These are phyloP conservation scores for Nannochloropsis salina DNA, from an alignment of 108 stramenopile genomes.

Conservation along the genomic window DNA sequence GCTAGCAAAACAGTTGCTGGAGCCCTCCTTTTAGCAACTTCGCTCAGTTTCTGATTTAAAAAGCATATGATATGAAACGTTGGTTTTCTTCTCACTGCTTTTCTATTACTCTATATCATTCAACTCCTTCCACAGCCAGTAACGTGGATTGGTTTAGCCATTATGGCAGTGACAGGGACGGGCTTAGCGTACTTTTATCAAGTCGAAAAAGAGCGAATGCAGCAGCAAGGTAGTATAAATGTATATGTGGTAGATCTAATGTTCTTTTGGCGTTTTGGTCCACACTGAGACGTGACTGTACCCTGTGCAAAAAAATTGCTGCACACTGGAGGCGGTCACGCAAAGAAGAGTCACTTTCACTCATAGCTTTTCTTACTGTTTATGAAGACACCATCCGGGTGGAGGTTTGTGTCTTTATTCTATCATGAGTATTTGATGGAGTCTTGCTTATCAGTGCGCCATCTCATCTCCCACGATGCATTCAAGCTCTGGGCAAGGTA, in stretches of 20 bases:
- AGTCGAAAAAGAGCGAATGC: slow-evolving; percentile 47
- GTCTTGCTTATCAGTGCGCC: neutral
- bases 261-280: too few relatives aligned
- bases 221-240: slow-evolving; percentile 35
- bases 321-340: neutral
- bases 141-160: slow-evolving; percentile 50
- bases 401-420: neutral
- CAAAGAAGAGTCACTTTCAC: neutral
- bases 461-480: neutral
- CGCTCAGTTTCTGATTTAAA: too few relatives aligned
- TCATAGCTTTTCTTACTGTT: neutral
- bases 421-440: neutral
- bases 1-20: too few relatives aligned
- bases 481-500: slow-evolving; percentile 15
- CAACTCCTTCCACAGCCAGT: slow-evolving; percentile 26
- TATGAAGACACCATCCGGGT: neutral
- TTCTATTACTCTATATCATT: too few relatives aligned
- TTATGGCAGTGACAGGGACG: slow-evolving; percentile 41
- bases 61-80: too few relatives aligned
- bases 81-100: too few relatives aligned
- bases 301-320: neutral
- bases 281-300: too few relatives aligned
- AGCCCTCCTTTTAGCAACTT: too few relatives aligned
- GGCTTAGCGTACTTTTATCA: slow-evolving; percentile 42
- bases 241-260: neutral